These are phyloP conservation scores for Acephala macrosclerotiorum DNA, from an alignment of 2,329 filamentous ascomycete species.

Conservation along the genomic window DNA sequence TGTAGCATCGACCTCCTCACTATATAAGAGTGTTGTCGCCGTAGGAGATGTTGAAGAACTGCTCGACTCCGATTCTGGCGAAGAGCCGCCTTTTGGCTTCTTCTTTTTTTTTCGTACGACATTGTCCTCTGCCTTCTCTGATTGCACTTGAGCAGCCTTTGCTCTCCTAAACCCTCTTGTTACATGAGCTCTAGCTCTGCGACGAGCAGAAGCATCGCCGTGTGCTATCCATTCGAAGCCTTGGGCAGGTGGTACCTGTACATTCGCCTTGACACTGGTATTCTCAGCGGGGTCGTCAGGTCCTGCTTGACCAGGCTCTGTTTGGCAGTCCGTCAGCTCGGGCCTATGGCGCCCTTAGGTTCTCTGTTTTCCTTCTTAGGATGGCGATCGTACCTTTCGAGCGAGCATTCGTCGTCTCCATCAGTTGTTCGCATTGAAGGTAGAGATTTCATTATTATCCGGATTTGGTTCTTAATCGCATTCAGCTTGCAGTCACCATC, in stretches of 20 bases:
- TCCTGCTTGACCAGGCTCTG: conserved; percentile 1
- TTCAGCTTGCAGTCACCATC: neutral
- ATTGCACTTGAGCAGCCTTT: conserved; percentile 21
- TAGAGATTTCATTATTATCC: conserved; percentile 15
- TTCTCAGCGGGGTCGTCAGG: conserved; percentile 2
- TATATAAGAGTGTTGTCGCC: neutral
- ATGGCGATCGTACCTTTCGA: conserved; percentile 4
- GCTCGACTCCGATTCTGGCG: conserved; percentile 4
- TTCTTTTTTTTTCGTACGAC: neutral
- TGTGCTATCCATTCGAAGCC: conserved; percentile 30
- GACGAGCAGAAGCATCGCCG: conserved; percentile 18
- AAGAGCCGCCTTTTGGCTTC: neutral
- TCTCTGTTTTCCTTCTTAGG: neutral
- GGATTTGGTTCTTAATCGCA: conserved; percentile 22
- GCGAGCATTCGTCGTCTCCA: conserved; percentile 1
- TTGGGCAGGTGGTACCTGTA: conserved; percentile 4
- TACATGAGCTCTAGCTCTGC: conserved; percentile 26
- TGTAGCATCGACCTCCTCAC: neutral
- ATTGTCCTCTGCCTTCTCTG: conserved; percentile 13
- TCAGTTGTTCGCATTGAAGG: neutral
- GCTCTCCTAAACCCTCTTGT: conserved; percentile 26
- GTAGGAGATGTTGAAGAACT: conserved; percentile 1
- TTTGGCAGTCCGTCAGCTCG: conserved; percentile 5
- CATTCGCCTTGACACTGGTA: neutral
- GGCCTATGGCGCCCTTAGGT: neutral